Evolutionary conservation across 768 basidiomycete species (phyloP).

Genomic region (Lactarius quietus): DNA sequence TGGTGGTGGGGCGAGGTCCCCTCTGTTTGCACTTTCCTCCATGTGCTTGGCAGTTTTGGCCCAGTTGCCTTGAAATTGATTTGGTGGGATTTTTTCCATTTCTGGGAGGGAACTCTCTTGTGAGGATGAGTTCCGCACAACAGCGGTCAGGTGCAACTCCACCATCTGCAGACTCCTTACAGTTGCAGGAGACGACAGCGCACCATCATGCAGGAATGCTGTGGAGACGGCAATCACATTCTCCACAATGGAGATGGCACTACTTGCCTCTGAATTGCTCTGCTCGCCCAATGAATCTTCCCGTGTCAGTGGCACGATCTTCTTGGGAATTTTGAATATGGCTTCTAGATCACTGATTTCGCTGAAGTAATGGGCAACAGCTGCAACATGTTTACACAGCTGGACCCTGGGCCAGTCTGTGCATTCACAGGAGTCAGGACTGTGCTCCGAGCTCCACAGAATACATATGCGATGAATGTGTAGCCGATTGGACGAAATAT

Average conservation of each 20-base stretch:
- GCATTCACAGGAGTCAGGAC: not conserved
- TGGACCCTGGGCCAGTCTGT: not conserved
- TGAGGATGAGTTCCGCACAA: not conserved
- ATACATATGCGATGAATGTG: not conserved
- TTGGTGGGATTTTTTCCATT: not conserved
- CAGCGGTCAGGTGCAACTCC: not conserved
- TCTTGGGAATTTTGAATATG: too few species aligned
- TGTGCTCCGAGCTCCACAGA: not conserved
- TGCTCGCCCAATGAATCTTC: too few species aligned
- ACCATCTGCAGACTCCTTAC: not conserved
- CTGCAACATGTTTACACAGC: too few species aligned
- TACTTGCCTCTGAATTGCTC: not conserved
- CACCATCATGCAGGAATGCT: not conserved
- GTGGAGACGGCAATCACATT: too few species aligned
- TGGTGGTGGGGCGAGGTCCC: too few species aligned
- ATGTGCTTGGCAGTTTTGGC: not conserved
- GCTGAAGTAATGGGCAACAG: not conserved
- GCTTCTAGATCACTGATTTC: too few species aligned
- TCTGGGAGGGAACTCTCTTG: not conserved
- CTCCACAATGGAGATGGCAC: not conserved
- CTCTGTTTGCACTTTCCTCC: not conserved
- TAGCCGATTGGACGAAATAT: not conserved
- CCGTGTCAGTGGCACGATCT: too few species aligned
- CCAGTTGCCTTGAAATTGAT: conserved; percentile 10
- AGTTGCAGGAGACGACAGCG: not conserved